Base-by-base conservation (phyloP, 495 filamentous ascomycete species). In the Xylaria curta region DNA sequence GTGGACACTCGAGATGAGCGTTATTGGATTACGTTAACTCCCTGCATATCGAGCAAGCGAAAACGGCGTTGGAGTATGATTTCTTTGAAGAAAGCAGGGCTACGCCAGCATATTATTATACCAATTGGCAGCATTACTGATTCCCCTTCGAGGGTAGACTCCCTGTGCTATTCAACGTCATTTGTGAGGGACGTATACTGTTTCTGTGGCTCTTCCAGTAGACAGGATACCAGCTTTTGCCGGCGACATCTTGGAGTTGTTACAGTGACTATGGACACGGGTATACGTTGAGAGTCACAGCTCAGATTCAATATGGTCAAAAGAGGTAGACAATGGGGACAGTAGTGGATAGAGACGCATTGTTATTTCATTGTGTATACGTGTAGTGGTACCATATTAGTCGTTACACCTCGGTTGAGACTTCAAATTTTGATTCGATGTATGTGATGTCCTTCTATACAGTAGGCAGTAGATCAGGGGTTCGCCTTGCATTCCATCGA, bases 1-100 rank as follows among this genome's bases (percentile, higher is more conserved):
- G 71, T 99, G 96, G 96, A 99, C 96, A 71, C 85, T 99, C 69
- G 96, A 99, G 88, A 99, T 99, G 96, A 96, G 93, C 81, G 94
- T 97, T 49, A 97, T 97, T 79, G 94, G 94, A 61, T 85, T 97
- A 73, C 91, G 93, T 84, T 96, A 83, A 87, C 79, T 66, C 54
- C 53, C 78, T 66, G 66, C 47, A 70, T 62, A 63, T 38, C 21
- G 63, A 69, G 76, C 72, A 61, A 72, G 72, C 68, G 72, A 67
- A 62, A 46, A 72, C 10, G 74, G 74, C 77, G 76, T 79, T 78
- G 59, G 70, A 70, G 40, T 72, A 62, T 51, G 51, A 46, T 68
- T 62, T 70, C 73, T 75, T 67, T 59, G 69, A 68, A 69, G 56
- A 59, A 69, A 56, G 63, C 33, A 67, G 63, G 66, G 60, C 72